Evolutionary conservation across 2,329 filamentous ascomycete species (phyloP).

Genomic region (Sarocladium strictum): DNA sequence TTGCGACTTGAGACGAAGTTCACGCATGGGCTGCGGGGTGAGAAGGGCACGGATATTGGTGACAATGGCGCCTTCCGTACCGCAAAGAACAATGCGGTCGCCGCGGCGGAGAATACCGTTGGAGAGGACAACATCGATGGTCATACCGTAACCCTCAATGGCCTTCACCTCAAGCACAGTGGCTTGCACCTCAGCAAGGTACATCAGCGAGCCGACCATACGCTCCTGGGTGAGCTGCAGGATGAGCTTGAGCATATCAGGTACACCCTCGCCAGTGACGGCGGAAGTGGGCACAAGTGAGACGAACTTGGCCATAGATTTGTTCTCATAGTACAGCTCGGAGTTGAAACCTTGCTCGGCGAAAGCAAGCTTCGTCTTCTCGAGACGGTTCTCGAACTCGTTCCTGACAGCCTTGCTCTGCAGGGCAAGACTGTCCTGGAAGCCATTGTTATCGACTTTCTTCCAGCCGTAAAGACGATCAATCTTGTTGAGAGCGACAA

Average conservation of each 20-base stretch:
- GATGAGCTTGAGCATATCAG: conserved; percentile 96
- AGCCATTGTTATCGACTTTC: conserved; percentile 97
- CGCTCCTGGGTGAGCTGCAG: conserved; percentile 89
- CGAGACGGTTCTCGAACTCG: conserved; percentile 86
- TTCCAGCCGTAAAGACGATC: conserved; percentile 99
- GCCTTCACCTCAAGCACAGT: conserved; percentile 99
- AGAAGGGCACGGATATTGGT: conserved; percentile 93
- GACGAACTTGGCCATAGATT: conserved; percentile 88
- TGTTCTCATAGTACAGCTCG: conserved; percentile 95
- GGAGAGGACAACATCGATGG: conserved; percentile 92
- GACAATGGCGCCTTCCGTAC: conserved; percentile 90
- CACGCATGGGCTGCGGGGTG: conserved; percentile 87
- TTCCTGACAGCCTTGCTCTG: conserved; percentile 92
- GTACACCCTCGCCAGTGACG: conserved; percentile 97
- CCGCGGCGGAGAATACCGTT: conserved; percentile 94
- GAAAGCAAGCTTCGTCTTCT: conserved; percentile 89
- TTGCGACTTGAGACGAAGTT: conserved; percentile 87
- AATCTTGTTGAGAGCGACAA: conserved; percentile 98
- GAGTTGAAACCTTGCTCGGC: conserved; percentile 97
- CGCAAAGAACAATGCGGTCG: conserved; percentile 89
- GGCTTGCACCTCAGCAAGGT: conserved; percentile 93
- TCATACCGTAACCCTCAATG: conserved; percentile 97
- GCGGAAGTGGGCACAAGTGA: conserved; percentile 97
- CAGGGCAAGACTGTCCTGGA: conserved; percentile 82
- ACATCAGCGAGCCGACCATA: conserved; percentile 97